Conservation (phyloP, 108 stramenopile genomes). For the Parietichytrium sp. region DNA sequence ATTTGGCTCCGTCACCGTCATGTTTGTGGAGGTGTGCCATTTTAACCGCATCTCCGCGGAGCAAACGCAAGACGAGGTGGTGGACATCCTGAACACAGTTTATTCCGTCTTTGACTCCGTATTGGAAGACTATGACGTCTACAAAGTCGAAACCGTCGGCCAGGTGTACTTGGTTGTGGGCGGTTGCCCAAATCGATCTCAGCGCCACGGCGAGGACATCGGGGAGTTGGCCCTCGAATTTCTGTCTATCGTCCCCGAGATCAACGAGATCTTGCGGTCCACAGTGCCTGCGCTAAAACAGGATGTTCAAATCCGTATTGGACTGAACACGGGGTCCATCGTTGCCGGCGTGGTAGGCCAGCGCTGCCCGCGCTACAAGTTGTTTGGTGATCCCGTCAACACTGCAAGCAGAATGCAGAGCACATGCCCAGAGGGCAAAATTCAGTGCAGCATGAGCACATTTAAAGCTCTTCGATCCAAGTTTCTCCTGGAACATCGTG, state of each 20-base stretch:
- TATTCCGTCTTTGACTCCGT: slow-evolving; percentile 43
- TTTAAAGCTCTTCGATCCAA: slow-evolving; percentile 20
- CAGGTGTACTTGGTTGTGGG: slow-evolving; percentile 55
- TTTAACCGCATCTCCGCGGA: slow-evolving; percentile 1
- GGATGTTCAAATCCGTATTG: slow-evolving; percentile 48
- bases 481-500: slow-evolving; percentile 38
- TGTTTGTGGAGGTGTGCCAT: slow-evolving; percentile 44
- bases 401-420: slow-evolving; percentile 56
- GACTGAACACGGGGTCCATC: slow-evolving; percentile 52
- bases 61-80: slow-evolving; percentile 28
- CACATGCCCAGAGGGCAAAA: slow-evolving; percentile 32
- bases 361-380: slow-evolving; percentile 49
- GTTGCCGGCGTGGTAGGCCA: slow-evolving; percentile 55
- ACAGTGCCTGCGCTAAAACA: neutral
- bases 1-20: slow-evolving; percentile 43
- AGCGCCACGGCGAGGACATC: slow-evolving; percentile 41
- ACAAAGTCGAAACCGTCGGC: slow-evolving; percentile 62
- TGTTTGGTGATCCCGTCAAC: slow-evolving; percentile 62
- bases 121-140: slow-evolving; percentile 38
- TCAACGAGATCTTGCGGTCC: neutral
- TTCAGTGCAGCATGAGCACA: slow-evolving; percentile 41
- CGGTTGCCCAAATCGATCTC: slow-evolving; percentile 41
- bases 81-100: slow-evolving; percentile 44
- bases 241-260: neutral
- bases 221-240: slow-evolving; percentile 46